Percentiles rank a stretch among this genome's conserved stretches.
Evolutionary conservation across 345 rosid genomes (phyloP).

Genomic region (Salix purpurea): DNA sequence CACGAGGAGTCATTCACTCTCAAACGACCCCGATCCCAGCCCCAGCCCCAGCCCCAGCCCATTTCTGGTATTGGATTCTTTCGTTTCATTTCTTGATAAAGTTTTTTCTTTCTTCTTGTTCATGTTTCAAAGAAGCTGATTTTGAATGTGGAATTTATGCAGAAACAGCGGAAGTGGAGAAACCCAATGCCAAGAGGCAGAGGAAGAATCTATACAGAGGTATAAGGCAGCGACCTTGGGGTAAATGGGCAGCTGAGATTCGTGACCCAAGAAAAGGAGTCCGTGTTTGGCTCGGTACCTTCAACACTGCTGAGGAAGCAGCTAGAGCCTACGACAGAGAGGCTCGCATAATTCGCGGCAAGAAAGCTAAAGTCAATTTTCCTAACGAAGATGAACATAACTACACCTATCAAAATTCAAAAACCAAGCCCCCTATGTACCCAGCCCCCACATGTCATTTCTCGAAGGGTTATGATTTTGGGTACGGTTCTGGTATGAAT

Average conservation of each 20-base stretch:
- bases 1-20: conserved; percentile 9
- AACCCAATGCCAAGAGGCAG: conserved; percentile 46
- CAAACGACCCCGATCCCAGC: conserved; percentile 12
- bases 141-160: conserved; percentile 20
- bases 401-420: conserved; percentile 2
- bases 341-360: conserved; percentile 79
- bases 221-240: conserved; percentile 93
- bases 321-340: conserved; percentile 86
- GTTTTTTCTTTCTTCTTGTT: background rate
- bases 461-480: conserved; percentile 9
- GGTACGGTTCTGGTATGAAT: conserved; percentile 36
- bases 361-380: conserved; percentile 83
- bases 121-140: background rate
- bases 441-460: background rate
- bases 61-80: conserved; percentile 37
- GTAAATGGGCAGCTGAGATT: conserved; percentile 97
- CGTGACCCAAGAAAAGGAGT: conserved; percentile 91
- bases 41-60: background rate
- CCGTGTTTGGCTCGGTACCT: conserved; percentile 95
- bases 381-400: conserved; percentile 49
- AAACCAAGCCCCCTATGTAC: background rate
- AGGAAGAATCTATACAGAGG: conserved; percentile 83
- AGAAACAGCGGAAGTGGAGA: conserved; percentile 38
- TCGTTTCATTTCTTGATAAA: background rate
- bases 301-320: conserved; percentile 85